Conservation (phyloP, 139 green algal species). For the Micractinium sp. region DNA sequence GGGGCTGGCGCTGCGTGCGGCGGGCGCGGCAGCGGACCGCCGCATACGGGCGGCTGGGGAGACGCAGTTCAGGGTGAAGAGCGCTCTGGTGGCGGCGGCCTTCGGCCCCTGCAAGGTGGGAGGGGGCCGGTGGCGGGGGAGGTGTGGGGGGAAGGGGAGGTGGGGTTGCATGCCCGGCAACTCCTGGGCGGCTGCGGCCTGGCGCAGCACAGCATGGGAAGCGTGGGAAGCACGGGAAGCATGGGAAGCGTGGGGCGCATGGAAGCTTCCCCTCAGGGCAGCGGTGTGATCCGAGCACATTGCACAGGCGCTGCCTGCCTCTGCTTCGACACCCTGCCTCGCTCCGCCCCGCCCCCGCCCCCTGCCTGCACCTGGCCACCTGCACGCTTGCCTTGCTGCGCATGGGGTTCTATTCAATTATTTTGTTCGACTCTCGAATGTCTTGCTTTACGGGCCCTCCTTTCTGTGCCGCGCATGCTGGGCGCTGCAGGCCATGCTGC, state of each 20-base stretch:
- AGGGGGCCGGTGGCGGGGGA: neutral
- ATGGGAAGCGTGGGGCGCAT: no score
- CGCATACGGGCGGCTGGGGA: neutral
- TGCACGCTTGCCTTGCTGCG: neutral
- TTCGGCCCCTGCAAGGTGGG: conserved; percentile 6
- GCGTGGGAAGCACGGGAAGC: neutral
- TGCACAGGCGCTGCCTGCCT: no score
- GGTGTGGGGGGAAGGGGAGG: neutral
- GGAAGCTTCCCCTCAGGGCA: no score
- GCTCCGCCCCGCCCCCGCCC: neutral
- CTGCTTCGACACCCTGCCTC: no score
- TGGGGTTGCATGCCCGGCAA: neutral
- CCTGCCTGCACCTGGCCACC: neutral
- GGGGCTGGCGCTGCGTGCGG: neutral
- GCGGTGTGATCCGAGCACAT: no score
- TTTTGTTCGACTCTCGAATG: no score
- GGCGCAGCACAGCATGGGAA: neutral
- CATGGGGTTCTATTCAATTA: no score
- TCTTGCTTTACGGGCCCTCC: neutral
- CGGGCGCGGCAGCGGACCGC: neutral
- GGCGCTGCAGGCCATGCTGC: conserved; percentile 18
- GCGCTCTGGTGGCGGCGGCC: neutral
- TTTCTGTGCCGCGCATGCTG: neutral
- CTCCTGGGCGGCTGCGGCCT: neutral
- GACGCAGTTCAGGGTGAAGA: neutral